phyloP scores from a whole-genome alignment of 2,329 filamentous ascomycete species.

The Xylogone sp. region DNA sequence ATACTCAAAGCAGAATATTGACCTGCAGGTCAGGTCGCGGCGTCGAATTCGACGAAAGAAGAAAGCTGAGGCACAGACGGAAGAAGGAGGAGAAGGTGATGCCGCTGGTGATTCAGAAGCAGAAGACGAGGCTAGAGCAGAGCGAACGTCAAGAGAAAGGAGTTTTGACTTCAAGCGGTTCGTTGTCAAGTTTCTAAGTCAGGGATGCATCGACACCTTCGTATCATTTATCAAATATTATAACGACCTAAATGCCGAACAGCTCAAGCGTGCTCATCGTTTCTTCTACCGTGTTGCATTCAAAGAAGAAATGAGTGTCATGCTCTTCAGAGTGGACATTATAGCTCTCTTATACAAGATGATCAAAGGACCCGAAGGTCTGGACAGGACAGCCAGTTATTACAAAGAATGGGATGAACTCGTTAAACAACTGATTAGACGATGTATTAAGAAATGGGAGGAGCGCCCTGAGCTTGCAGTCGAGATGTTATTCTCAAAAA shows the following conservation, averaged over 20 bases:
- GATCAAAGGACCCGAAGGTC: constrained; percentile 79
- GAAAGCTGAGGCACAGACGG: constrained; percentile 47
- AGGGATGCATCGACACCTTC: constrained; percentile 86
- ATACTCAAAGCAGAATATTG: constrained; percentile 91
- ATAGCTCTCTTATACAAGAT: constrained; percentile 84
- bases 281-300: constrained; percentile 94
- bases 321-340: constrained; percentile 89
- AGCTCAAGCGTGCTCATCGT: constrained; percentile 87
- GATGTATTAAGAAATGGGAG: constrained; percentile 78
- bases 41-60: constrained; percentile 70
- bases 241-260: constrained; percentile 70
- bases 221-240: constrained; percentile 77
- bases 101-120: constrained; percentile 64
- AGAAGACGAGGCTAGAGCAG: constrained; percentile 70
- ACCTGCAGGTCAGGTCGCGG: constrained; percentile 87
- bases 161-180: constrained; percentile 94
- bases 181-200: constrained; percentile 73
- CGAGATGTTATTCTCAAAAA: constrained; percentile 94
- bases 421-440: constrained; percentile 76
- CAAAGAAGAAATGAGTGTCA: constrained; percentile 86
- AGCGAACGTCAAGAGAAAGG: constrained; percentile 71
- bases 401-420: constrained; percentile 92
- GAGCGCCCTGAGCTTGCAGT: constrained; percentile 81
- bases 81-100: constrained; percentile 42
- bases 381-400: constrained; percentile 62